Percentiles rank a stretch among this genome's conserved stretches.
phyloP scores from a whole-genome alignment of 768 basidiomycete genomes.

The Kwoniella mangroviensis region DNA sequence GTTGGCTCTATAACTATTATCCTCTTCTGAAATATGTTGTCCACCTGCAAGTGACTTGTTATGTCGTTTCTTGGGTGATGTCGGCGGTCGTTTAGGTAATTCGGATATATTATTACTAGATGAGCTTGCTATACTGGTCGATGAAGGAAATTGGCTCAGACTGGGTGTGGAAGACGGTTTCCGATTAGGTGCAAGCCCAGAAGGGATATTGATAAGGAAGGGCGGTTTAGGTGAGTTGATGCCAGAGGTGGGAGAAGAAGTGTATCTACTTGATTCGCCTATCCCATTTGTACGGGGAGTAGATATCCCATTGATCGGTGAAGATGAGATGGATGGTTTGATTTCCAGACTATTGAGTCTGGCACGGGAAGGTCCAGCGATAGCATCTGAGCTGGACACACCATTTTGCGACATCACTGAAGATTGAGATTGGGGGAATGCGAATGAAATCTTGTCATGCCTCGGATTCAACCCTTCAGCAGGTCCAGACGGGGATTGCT shows the following conservation, averaged over 20 bases:
- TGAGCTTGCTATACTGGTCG: conserved; percentile 2
- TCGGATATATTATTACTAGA: neutral
- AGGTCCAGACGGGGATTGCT: conserved; percentile 14
- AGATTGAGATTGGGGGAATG: conserved; percentile 9
- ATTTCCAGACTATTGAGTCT: conserved; percentile 7
- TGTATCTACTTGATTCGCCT: conserved; percentile 25
- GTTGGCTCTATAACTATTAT: conserved; percentile 11
- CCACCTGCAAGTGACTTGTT: neutral
- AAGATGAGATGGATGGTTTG: neutral
- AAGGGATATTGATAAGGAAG: conserved; percentile 12
- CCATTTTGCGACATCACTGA: conserved; percentile 4
- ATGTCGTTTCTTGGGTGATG: conserved; percentile 19
- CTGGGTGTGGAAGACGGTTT: neutral
- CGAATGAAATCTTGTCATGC: conserved; percentile 17
- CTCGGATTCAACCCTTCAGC: conserved; percentile 1
- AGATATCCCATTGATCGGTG: neutral
- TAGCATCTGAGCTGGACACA: neutral
- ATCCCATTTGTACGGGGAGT: neutral
- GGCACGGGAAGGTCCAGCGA: conserved; percentile 7
- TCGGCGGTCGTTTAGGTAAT: neutral
- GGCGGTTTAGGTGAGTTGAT: neutral
- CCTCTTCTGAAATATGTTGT: neutral
- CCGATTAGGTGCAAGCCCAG: conserved; percentile 12
- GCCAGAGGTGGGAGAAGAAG: neutral
- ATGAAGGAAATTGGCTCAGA: conserved; percentile 12